Conservation (phyloP, 139 green algal species). For the Chlamydomonas incerta region DNA sequence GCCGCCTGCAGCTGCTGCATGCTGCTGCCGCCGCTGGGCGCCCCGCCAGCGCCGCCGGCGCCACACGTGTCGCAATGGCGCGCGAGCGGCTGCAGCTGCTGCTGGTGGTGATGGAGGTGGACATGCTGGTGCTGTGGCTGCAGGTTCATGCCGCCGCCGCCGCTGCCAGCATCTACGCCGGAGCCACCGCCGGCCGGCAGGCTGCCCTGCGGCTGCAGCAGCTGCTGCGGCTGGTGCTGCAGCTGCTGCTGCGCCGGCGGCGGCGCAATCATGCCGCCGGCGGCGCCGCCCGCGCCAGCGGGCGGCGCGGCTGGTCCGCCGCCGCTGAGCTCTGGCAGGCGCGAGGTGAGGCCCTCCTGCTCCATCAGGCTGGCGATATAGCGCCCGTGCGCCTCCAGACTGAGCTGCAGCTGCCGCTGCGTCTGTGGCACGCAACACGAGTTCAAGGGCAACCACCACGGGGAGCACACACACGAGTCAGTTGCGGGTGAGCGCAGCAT, state of each 20-base stretch:
- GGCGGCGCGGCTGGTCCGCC: background rate
- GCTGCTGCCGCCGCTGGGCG: conserved; percentile 3
- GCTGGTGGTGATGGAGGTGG: background rate
- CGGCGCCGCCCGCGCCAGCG: background rate
- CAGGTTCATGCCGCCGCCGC: too few species aligned
- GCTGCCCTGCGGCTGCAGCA: background rate
- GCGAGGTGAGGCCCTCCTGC: conserved; percentile 53
- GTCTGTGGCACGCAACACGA: conserved; percentile 61
- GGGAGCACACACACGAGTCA: background rate
- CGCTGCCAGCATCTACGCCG: background rate
- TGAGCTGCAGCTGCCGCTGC: conserved; percentile 92
- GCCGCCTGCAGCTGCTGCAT: conserved; percentile 1
- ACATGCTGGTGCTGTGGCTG: background rate
- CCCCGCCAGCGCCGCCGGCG: background rate
- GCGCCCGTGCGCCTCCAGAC: conserved; percentile 90
- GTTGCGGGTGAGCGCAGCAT: too few species aligned
- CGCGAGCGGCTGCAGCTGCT: too few species aligned
- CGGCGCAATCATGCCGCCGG: background rate
- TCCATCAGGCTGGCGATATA: conserved; percentile 86
- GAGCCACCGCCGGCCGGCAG: background rate
- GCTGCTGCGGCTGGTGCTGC: background rate
- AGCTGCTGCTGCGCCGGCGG: background rate
- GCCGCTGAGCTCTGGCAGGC: conserved; percentile 10
- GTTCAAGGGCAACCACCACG: background rate
- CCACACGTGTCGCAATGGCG: background rate